Conservation (phyloP, 1,284 basidiomycete genomes). For the Megacollybia platyphylla region DNA sequence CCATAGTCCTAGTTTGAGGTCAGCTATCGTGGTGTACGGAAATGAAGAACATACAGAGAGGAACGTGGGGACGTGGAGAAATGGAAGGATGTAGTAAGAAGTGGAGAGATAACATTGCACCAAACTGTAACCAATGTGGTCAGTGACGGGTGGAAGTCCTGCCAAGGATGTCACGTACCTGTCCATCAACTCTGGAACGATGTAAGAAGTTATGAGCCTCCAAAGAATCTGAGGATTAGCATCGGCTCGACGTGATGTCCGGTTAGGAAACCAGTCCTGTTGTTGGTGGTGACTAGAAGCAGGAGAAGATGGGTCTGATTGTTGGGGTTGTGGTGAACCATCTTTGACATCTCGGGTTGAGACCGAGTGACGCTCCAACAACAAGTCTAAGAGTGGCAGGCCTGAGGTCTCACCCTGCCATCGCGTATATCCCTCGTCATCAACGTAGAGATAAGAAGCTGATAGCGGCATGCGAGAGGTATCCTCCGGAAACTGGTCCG, state of each 20-base stretch:
- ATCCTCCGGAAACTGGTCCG: constrained; percentile 43
- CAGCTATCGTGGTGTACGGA: constrained; percentile 5
- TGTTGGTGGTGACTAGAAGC: constrained; percentile 6
- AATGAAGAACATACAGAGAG: constrained; percentile 36
- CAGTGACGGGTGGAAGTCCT: constrained; percentile 9
- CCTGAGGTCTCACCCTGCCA: constrained; percentile 89
- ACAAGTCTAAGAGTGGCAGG: constrained; percentile 70
- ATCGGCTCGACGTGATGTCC: constrained; percentile 58
- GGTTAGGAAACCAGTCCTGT: constrained; percentile 63
- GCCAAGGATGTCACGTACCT: constrained; percentile 31
- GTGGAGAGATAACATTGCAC: constrained; percentile 78
- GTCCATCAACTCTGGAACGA: constrained; percentile 84
- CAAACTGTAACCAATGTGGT: constrained; percentile 28
- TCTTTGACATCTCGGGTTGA: constrained; percentile 22
- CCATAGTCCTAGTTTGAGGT: constrained; percentile 60
- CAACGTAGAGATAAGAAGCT: constrained; percentile 69
- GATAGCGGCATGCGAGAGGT: constrained; percentile 47
- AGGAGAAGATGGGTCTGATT: constrained; percentile 13
- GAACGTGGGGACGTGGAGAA: constrained; percentile 83
- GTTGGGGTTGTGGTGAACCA: constrained; percentile 10
- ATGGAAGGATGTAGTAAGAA: constrained; percentile 84
- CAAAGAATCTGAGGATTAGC: constrained; percentile 70
- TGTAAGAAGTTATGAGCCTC: constrained; percentile 62
- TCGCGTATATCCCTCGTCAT: constrained; percentile 71
- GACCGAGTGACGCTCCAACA: constrained; percentile 45